Percentiles rank a stretch among this genome's conserved stretches.
phyloP scores from a whole-genome alignment of 2,329 filamentous ascomycete genomes.

The Aspergillus pseudoglaucus region DNA sequence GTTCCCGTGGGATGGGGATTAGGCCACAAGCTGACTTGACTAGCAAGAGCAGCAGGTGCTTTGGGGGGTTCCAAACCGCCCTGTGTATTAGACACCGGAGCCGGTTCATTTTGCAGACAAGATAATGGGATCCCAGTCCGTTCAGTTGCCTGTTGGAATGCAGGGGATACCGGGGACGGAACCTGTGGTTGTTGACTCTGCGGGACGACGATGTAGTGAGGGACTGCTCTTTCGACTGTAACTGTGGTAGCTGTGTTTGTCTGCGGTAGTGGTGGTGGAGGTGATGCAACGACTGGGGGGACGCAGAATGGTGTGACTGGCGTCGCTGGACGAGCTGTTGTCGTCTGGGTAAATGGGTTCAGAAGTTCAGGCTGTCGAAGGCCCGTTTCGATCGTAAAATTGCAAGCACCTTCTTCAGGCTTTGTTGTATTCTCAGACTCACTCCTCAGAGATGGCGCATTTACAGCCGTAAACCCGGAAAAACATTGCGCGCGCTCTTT shows the following conservation, averaged over 20 bases:
- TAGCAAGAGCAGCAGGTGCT: too few species aligned
- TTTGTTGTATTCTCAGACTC: too few species aligned
- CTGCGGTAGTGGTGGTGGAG: neutral
- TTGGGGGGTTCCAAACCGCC: too few species aligned
- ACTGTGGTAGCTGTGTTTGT: neutral
- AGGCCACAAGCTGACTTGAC: too few species aligned
- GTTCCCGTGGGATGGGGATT: too few species aligned
- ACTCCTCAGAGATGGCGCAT: neutral
- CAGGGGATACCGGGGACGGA: conserved; percentile 58
- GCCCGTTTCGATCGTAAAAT: too few species aligned
- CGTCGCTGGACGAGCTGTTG: neutral
- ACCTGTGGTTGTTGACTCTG: conserved; percentile 50
- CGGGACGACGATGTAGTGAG: conserved; percentile 52
- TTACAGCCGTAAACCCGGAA: conserved; percentile 1
- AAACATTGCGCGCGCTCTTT: neutral
- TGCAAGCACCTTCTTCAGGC: too few species aligned
- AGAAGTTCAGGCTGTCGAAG: too few species aligned
- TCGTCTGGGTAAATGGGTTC: too few species aligned
- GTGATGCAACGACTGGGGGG: neutral
- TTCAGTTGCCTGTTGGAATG: conserved; percentile 55
- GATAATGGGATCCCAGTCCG: conserved; percentile 57
- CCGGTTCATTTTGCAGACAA: conserved; percentile 43
- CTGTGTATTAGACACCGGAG: neutral
- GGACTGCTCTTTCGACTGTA: conserved; percentile 5
- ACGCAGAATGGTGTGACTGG: neutral